Evolutionary conservation across 192 early-diverging fungal genomes (phyloP).

Genomic region (Coemansia sp.): DNA sequence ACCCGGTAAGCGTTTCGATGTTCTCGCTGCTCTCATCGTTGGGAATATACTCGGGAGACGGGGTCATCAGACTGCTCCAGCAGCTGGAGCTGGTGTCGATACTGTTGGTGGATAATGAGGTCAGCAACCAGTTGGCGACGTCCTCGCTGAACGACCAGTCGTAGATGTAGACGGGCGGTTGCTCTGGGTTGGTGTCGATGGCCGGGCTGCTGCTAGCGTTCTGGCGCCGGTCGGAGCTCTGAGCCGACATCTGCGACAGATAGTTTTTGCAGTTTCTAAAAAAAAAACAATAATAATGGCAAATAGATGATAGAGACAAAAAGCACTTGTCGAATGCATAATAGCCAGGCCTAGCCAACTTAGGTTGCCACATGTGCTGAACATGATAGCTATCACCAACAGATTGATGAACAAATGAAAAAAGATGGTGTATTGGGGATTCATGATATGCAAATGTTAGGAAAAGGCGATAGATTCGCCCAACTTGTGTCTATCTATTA

Average conservation of each 20-base stretch:
- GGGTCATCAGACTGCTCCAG: conserved; percentile 1
- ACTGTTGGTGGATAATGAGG: conserved; percentile 19
- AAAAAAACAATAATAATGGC: not conserved
- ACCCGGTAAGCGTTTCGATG: conserved; percentile 7
- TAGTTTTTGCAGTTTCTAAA: too few relatives aligned
- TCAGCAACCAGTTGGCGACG: conserved; percentile 20
- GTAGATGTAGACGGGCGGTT: conserved; percentile 1
- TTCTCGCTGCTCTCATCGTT: conserved; percentile 8
- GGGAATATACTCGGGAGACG: not conserved
- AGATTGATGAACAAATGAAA: not conserved
- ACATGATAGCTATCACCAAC: not conserved
- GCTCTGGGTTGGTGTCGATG: not conserved
- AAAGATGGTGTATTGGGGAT: not conserved
- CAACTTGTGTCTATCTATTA: conserved; percentile 18
- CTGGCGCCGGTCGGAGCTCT: not conserved
- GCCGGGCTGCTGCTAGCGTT: not conserved
- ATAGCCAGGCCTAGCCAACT: not conserved
- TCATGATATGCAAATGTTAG: not conserved
- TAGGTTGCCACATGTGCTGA: not conserved
- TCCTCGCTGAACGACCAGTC: conserved; percentile 22
- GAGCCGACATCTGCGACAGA: conserved; percentile 4
- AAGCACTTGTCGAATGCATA: not conserved
- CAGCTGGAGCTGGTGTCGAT: conserved; percentile 6
- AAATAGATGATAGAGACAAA: not conserved
- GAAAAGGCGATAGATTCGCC: not conserved